Base-by-base conservation (phyloP, 202 grass and related monocot genomes). In the Schoenoplectus triqueter region DNA sequence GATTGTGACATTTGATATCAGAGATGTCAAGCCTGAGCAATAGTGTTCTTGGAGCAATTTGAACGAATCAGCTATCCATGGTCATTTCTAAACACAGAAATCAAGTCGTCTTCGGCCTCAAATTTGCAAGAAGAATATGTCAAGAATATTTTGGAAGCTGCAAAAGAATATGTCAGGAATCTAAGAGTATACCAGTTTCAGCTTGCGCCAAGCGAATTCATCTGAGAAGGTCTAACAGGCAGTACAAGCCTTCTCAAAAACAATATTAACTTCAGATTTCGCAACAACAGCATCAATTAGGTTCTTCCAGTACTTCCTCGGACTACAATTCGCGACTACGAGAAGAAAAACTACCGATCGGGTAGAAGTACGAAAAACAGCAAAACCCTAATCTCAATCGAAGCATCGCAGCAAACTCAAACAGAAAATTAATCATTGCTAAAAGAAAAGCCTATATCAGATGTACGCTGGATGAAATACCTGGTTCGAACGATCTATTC, bases 401-500 rank as follows among this genome's bases (percentile, higher is more conserved):
- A 72, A 6, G 7, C 69, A 13, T 1, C 3, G 6, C 6, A 49
- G 7, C 69, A 72, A 69, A 48, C 44, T 72, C 5, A 49, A 69
- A 17, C 15, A 49, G 48, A 70, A 4, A 9, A 48, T 18, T 2
- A 9, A 48, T 47, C 41, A 47, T 48, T 17, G 48, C 22, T 18
- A 48, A 17, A 71, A 17, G 1, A 71, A 48, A 71, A n/a, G 6
- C 42, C 44, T 68, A 71, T 9, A 5, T 1, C 0, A 71, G 6
- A 71, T 47, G 42, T 71, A 3, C 6, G 14, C 44, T 10, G 6
- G 40, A 72, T 18, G 6, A 72, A 45, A 15, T 47, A 72, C 69
- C 69, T 72, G 69, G 48, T 47, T n/a, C 69, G 42, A 4, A 19
- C n/a, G 69, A 72, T 72, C 44, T 72, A 72, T 47, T 48, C 42